Base-by-base conservation (phyloP, 305 asterid genomes). In the Plantago coronopus region DNA sequence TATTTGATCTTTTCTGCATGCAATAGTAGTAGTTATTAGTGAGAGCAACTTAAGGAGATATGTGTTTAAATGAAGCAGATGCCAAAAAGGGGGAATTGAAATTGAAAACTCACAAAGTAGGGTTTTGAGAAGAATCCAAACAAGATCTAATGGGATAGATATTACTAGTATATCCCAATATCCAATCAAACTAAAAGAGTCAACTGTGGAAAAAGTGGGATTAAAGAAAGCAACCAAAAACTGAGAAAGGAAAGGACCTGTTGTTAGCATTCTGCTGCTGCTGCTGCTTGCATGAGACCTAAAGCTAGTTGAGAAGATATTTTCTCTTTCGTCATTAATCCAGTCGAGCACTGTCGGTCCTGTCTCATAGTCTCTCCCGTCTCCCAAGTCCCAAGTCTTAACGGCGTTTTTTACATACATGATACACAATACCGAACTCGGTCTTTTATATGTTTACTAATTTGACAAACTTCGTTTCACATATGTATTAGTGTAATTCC, bases 51-150 rank as follows among this genome's bases (percentile, higher is more conserved):
- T 34, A 34, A 34, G 40, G 5, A 18, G 34, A 27, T 57, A 27
- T 5, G 12, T 34, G 12, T 34, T 34, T 7, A 60, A 57, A 58
- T 62, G 58, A 31, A 48, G 46, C 16, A 54, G 21, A 38, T 62
- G 49, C 59, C 49, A 62, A 63, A 50, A 43, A 15, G n/a, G 51
- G 61, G 44, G 23, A 16, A 7, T 23, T 17, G 62, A 43, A 64
- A 55, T 67, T 67, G 65, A 77, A 49, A 62, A 61, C 31, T 64
- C 74, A 77, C 46, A 48, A 31, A 40, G 53, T 72, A 69, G 69
- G 75, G 65, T 64, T 70, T 72, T 65, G 62, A 79, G 75, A 82
- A 76, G 79, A 77, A 84, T 82, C 91, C 86, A 76, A 85, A 71
- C 70, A 68, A 82, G 84, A 84, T 87, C 86, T 81, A 69, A 71